Evolutionary conservation across 345 rosid species (phyloP).

Genomic region (Cardamine resedifolia): DNA sequence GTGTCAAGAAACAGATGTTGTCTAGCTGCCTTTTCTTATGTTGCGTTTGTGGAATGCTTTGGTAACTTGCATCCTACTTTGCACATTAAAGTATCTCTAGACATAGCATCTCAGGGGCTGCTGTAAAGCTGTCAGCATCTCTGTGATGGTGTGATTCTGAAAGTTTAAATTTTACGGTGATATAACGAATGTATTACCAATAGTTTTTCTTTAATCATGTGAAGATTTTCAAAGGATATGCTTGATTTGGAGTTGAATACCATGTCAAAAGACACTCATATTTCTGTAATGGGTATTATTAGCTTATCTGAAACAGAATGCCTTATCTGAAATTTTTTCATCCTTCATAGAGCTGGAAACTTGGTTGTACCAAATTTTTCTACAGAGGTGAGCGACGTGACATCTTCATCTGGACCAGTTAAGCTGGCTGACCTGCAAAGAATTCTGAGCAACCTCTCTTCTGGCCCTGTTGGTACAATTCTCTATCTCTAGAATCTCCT

Average conservation of each 20-base stretch:
- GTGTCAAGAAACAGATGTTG: neutral
- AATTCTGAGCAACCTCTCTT: slow-evolving; percentile 70
- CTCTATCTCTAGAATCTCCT: slow-evolving; percentile 1
- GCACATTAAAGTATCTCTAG: slow-evolving; percentile 9
- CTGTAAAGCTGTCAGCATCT: neutral
- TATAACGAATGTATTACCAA: neutral
- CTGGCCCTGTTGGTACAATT: slow-evolving; percentile 58
- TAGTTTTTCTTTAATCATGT: neutral
- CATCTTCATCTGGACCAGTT: slow-evolving; percentile 85
- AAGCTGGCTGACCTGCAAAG: slow-evolving; percentile 87
- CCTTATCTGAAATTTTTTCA: slow-evolving; percentile 7
- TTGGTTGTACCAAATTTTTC: slow-evolving; percentile 58
- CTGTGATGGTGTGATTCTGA: neutral
- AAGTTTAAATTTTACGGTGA: neutral
- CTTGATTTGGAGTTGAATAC: neutral
- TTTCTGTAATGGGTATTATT: neutral
- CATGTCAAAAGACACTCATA: neutral
- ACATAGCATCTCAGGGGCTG: slow-evolving; percentile 2
- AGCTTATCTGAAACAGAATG: slow-evolving; percentile 6
- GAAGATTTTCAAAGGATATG: neutral
- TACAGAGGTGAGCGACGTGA: slow-evolving; percentile 70
- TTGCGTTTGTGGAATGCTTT: neutral
- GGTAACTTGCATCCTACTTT: slow-evolving; percentile 12
- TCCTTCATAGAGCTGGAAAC: slow-evolving; percentile 71
- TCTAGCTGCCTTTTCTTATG: neutral